A percentile compares a stretch with the other conserved stretches of the same genome.
Evolutionary conservation across 2,329 filamentous ascomycete species (phyloP).

Genomic region (Alternaria panax): DNA sequence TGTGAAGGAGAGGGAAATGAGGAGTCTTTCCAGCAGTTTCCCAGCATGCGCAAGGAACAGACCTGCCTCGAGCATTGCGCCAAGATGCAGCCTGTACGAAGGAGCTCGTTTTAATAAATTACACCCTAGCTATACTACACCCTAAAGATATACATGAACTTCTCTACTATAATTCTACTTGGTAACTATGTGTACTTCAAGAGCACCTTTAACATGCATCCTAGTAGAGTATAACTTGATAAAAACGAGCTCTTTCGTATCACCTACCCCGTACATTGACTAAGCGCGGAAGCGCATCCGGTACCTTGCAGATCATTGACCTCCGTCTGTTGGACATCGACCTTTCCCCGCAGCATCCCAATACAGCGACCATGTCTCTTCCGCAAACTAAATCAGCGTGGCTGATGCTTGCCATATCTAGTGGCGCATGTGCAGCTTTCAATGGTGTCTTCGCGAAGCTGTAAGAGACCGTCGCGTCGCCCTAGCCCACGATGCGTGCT

Average conservation of each 20-base stretch:
- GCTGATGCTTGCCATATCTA: slow-evolving; percentile 74
- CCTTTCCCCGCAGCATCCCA: slow-evolving; percentile 4
- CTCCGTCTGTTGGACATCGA: slow-evolving; percentile 8
- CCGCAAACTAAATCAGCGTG: slow-evolving; percentile 44
- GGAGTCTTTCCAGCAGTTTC: not conserved
- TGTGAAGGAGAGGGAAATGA: not conserved
- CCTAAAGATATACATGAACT: too few species aligned
- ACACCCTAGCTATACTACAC: too few species aligned
- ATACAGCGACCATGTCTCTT: slow-evolving; percentile 29
- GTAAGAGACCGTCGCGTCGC: slow-evolving; percentile 55
- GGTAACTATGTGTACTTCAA: too few species aligned
- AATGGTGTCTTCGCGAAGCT: slow-evolving; percentile 87
- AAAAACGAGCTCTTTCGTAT: too few species aligned
- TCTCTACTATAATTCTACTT: too few species aligned
- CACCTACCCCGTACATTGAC: slow-evolving; percentile 17
- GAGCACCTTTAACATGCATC: too few species aligned
- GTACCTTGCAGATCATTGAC: slow-evolving; percentile 25
- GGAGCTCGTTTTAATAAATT: too few species aligned
- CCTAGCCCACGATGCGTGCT: slow-evolving; percentile 3
- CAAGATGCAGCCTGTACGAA: slow-evolving; percentile 5
- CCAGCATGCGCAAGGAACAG: not conserved
- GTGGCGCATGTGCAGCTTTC: slow-evolving; percentile 78
- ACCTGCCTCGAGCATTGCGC: not conserved
- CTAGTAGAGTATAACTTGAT: too few species aligned
- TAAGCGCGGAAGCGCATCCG: slow-evolving; percentile 27